Evolutionary conservation across 225 moss, liverwort and hornwort species (phyloP).

Genomic region (Neckera pumila): DNA sequence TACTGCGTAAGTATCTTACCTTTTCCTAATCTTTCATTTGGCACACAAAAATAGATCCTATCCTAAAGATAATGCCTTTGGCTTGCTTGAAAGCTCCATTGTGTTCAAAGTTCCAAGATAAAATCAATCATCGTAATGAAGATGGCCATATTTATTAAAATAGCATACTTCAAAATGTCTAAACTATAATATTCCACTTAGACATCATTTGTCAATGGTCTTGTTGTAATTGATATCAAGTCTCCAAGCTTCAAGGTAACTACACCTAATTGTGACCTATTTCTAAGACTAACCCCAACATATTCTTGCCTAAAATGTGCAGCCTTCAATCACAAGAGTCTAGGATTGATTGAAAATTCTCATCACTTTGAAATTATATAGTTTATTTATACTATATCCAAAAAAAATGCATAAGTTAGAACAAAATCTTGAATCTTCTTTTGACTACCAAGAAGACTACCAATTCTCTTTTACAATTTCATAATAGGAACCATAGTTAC

Average conservation of each 20-base stretch:
- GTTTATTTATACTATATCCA: no score
- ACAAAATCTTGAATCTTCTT: not conserved
- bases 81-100: not conserved
- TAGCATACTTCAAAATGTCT: no score
- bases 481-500: no score
- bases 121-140: not conserved
- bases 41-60: not conserved
- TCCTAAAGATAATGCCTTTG: not conserved
- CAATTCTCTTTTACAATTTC: not conserved
- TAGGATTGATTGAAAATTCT: not conserved
- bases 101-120: not conserved
- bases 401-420: no score
- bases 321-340: not conserved
- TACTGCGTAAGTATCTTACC: constrained; percentile 45
- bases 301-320: not conserved
- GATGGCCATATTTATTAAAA: not conserved
- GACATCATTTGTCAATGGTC: not conserved
- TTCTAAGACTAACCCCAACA: no score
- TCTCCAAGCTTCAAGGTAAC: not conserved
- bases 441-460: not conserved
- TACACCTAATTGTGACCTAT: not conserved
- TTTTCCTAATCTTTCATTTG: not conserved
- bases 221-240: not conserved
- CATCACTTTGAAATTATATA: not conserved
- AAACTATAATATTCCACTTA: not conserved